Percentiles rank a stretch among this genome's conserved stretches.
Evolutionary conservation across 1,284 basidiomycete genomes (phyloP).

Genomic region (Heterobasidion occidentale): DNA sequence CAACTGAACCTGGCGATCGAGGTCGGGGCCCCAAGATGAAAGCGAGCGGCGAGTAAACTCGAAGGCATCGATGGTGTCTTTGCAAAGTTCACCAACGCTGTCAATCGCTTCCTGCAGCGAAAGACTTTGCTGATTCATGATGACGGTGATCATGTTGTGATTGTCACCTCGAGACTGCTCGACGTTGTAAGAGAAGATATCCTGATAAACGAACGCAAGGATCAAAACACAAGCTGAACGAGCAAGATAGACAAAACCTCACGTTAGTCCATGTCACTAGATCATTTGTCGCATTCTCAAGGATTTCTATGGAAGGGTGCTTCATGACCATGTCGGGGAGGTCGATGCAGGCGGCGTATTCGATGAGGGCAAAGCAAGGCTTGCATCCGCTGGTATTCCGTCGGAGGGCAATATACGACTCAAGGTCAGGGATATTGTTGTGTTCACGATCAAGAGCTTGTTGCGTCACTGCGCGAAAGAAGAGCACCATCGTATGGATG

Average conservation of each 20-base stretch:
- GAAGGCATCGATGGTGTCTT: slow-evolving; percentile 28
- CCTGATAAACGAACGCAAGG: slow-evolving; percentile 16
- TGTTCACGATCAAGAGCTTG: slow-evolving; percentile 25
- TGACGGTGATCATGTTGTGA: slow-evolving; percentile 35
- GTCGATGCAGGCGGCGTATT: slow-evolving; percentile 30
- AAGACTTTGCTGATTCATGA: slow-evolving; percentile 25
- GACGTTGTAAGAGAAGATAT: slow-evolving; percentile 36
- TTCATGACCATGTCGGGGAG: slow-evolving; percentile 29
- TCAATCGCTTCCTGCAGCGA: slow-evolving; percentile 31
- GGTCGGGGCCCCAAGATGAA: slow-evolving; percentile 29
- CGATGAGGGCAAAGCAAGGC: slow-evolving; percentile 31
- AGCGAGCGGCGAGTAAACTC: slow-evolving; percentile 20
- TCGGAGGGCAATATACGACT: slow-evolving; percentile 27
- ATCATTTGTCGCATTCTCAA: slow-evolving; percentile 30
- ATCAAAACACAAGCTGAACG: not conserved
- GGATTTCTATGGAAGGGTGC: slow-evolving; percentile 26
- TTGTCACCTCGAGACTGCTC: slow-evolving; percentile 32
- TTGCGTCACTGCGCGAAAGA: slow-evolving; percentile 28
- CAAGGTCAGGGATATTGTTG: slow-evolving; percentile 26
- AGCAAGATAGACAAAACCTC: slow-evolving; percentile 9
- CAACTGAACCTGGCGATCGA: slow-evolving; percentile 25
- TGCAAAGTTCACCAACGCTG: slow-evolving; percentile 30
- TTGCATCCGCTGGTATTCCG: slow-evolving; percentile 28
- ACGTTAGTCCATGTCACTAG: slow-evolving; percentile 35
- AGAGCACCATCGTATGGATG: slow-evolving; percentile 26